phyloP scores from a whole-genome alignment of 1,284 basidiomycete genomes.

The Boletellus deceptivus region DNA sequence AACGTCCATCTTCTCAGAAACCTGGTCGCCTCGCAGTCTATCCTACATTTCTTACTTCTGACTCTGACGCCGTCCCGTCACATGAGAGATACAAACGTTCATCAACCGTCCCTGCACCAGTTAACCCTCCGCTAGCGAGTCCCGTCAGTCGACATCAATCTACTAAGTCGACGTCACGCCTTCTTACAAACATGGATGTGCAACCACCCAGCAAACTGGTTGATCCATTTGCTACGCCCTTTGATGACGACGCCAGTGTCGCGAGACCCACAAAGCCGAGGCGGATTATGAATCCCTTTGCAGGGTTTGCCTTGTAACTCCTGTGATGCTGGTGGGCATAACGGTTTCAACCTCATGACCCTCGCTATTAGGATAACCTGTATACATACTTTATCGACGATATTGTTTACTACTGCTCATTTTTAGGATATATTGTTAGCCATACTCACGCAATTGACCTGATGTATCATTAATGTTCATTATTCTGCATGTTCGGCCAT shows the following conservation, averaged over 20 bases:
- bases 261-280: slow-evolving; percentile 15
- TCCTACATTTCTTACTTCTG: slow-evolving; percentile 13
- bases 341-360: neutral
- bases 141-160: slow-evolving; percentile 28
- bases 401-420: neutral
- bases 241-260: slow-evolving; percentile 63
- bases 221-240: slow-evolving; percentile 72
- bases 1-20: slow-evolving; percentile 19
- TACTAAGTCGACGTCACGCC: slow-evolving; percentile 43
- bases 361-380: neutral
- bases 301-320: slow-evolving; percentile 26
- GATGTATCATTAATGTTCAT: slow-evolving; percentile 26
- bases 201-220: slow-evolving; percentile 36
- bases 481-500: no score
- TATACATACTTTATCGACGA: slow-evolving; percentile 19
- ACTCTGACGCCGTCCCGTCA: neutral
- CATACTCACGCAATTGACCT: neutral
- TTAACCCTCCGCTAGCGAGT: slow-evolving; percentile 18
- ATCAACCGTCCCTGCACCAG: slow-evolving; percentile 27
- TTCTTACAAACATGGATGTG: slow-evolving; percentile 47
- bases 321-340: slow-evolving; percentile 1
- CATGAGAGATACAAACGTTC: slow-evolving; percentile 31
- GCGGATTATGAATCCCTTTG: slow-evolving; percentile 31
- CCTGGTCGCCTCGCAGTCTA: slow-evolving; percentile 21
- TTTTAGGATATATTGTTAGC: neutral